Base-by-base conservation (phyloP, 805 yeast species). In the Suhomyces sp. region DNA sequence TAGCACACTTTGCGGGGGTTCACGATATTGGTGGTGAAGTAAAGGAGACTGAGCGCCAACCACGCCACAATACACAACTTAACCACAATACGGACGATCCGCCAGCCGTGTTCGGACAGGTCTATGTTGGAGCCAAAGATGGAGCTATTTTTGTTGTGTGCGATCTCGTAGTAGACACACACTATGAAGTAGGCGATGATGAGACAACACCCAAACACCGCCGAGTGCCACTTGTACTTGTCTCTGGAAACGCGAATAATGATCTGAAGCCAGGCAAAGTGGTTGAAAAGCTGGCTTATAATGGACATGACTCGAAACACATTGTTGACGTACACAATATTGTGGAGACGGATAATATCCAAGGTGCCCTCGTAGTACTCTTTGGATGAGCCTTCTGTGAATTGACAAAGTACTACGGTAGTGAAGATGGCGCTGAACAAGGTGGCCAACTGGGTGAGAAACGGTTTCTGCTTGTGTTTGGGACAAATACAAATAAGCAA, bases 331-430 rank as follows among this genome's bases (percentile, higher is more conserved):
- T 75, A 73, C 8, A 84, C 64, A 7, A 60, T 50, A 7, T 59
- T 50, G 46, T 75, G 67, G 44, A 83, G 69, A 44, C 67, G 69
- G 8, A 64, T 57, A 12, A 82, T 69, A 62, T 85, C 86, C 49
- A 86, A 82, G 49, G 77, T 74, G 55, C 86, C 83, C 1, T 60
- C 55, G 6, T 62, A 63, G 60, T 83, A 86, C 60, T 87, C 90
- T 0, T 48, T 33, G 21, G 71, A 57, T 43, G 88, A 73, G 2
- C 76, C 71, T 0, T 63, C 57, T 13, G 85, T 80, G 27, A 83
- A 62, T 51, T 71, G 71, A 2, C 68, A 61, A 15, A 88, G 64
- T 10, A 81, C 66, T 1, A 80, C 77, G 0, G 89, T 83, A 48
- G 80, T 72, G 8, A 79, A 73, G 1, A 80, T 67, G 12, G 89